phyloP scores from a whole-genome alignment of 345 rosid genomes.

The Rhizophora mangle region DNA sequence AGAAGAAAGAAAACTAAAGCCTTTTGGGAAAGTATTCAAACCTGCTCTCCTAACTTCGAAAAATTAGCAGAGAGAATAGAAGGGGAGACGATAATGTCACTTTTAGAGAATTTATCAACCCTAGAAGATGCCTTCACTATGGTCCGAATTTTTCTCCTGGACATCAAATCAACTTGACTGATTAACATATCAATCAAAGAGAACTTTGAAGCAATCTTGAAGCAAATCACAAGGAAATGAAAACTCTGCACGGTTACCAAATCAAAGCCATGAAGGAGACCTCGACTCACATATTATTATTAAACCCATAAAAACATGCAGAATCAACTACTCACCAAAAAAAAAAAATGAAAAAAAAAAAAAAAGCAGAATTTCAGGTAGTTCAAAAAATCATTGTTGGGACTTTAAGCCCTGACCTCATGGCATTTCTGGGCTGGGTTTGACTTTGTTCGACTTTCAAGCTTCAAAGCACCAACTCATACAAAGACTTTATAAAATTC shows the following conservation, averaged over 20 bases:
- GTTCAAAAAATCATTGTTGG: not conserved
- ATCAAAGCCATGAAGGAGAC: not conserved
- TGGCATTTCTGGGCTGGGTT: too few relatives aligned
- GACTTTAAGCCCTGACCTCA: too few relatives aligned
- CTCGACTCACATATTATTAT: not conserved
- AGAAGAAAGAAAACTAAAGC: not conserved
- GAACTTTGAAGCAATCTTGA: too few relatives aligned
- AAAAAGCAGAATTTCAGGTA: not conserved
- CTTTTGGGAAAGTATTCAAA: slow-evolving; percentile 11
- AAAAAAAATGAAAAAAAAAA: not conserved
- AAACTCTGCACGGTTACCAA: not conserved
- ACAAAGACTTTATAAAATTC: slow-evolving; percentile 10
- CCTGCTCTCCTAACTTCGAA: slow-evolving; percentile 92
- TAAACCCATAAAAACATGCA: not conserved
- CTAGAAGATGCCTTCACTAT: slow-evolving; percentile 79
- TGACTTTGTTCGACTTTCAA: too few relatives aligned
- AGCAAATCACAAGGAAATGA: not conserved
- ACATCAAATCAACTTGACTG: slow-evolving; percentile 8
- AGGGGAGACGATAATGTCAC: slow-evolving; percentile 84
- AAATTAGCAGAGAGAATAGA: slow-evolving; percentile 96
- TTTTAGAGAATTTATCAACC: slow-evolving; percentile 91
- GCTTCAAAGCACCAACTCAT: not conserved
- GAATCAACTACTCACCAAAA: not conserved
- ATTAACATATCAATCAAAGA: not conserved
- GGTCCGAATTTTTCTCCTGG: slow-evolving; percentile 46